Evolutionary conservation across 2,329 filamentous ascomycete species (phyloP), one percentile per base, ranked within the genome.

Genomic region (Ophiostoma sp.): DNA sequence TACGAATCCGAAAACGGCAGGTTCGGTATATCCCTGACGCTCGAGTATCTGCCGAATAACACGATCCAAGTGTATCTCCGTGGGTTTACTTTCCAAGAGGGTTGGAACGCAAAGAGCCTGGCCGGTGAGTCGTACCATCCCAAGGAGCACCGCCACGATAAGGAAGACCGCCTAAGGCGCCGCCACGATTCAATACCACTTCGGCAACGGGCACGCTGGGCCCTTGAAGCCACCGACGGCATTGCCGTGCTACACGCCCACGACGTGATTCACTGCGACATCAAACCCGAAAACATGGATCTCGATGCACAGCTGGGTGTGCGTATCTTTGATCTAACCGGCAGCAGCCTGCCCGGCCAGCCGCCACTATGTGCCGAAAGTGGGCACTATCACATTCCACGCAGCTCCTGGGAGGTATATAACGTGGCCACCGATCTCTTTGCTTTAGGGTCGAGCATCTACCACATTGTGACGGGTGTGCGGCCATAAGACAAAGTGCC

Each of bases 251-350:
- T 74, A 15, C 72, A 74, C 61, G 25, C 42, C 9, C 68, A 69
- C 59, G 19, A 25, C 39, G 59, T 74, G 2, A 71, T 74, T n/a
- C 72, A 74, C 69, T 28, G 28, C 15, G 69, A 74, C 72, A 28
- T 74, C 15, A 71, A 64, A 45, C 72, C 72, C 0, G 57, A 68
- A 19, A 74, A 74, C 48, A 71, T 71, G 72, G 36, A 33, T 6
- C 45, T 74, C 7, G 72, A 71, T 22, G 33, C 28, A 11, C 12
- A 17, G 31, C 68, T 68, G 9, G 45, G 59, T 25, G 68, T 71
- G 25, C 59, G 68, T 36, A 64, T 73, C 31, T 55, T 73, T 31
- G 72, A 73, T 68, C 19, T 73, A 4, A 11, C 66, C 25, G 72
- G 72, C 48, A 25, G 17, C 31, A 7, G n/a, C 1, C 42, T 69